Evolutionary conservation across 352 stramenopile species (phyloP), one percentile per base, ranked within the genome.

Genomic region (Phytophthora tentaculata): DNA sequence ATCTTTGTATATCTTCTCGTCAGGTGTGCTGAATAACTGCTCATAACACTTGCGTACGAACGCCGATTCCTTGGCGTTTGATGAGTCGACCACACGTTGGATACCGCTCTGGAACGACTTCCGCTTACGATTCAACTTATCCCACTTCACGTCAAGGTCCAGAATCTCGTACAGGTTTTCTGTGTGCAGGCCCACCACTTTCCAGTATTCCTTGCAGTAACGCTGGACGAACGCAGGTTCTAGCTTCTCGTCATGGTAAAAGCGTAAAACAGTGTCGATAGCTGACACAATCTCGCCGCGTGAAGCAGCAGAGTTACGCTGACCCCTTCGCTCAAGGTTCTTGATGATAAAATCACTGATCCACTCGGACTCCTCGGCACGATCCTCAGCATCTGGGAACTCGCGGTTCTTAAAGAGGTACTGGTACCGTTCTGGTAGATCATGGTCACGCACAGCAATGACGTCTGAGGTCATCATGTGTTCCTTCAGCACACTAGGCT

Each of bases 141-240:
- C 89, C 86, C 87, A 96, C 53, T 94, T 96, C 17, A 92, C 68
- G 67, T 96, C 89, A 7, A 96, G 72, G 53, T 96, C 89, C 28
- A 93, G 61, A 57, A 96, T 96, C 45, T 95, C 81, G 56, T 95
- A 96, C 45, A 96, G 45, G 41, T 96, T 84, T 28, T 91, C 81
- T 0, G 81, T 88, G 67, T 90, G 86, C 8, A 96, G 67, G 0
- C 89, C 89, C n/a, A 86, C 86, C 20, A 89, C 74, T 80, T 96
- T 95, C 88, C 88, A 97, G 53, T 92, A 97, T 41, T 97, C 89
- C 68, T 97, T 97, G 73, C 77, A 95, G 69, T 97, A 97, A n/a
- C 88, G 82, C 68, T 96, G 88, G 7, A 97, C 89, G 67, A 95
- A 97, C 10, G 88, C 77, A 5, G 89, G 89, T 61, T 97, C 89